Evolutionary conservation across 495 filamentous ascomycete species (phyloP).

Genomic region (Coniosporium apollinis): DNA sequence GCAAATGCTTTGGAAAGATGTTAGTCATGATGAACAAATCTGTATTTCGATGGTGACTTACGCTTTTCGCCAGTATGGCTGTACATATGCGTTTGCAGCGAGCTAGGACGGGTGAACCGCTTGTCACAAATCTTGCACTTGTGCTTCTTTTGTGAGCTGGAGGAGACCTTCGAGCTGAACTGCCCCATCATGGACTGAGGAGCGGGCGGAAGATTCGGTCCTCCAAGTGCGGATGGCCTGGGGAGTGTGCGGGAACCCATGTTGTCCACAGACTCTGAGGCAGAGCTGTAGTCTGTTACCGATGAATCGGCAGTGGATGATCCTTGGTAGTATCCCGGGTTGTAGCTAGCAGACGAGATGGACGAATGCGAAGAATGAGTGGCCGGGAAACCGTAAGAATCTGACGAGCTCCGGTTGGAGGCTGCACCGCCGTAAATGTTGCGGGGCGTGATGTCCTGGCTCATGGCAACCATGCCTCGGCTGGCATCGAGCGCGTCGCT

Average conservation of each 20-base stretch:
- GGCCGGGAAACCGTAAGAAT: constrained; percentile 86
- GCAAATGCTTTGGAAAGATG: constrained; percentile 52
- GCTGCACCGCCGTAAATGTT: constrained; percentile 63
- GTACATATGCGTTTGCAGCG: constrained; percentile 96
- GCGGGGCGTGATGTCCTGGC: constrained; percentile 72
- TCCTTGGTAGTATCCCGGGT: constrained; percentile 53
- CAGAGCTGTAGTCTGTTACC: constrained; percentile 87
- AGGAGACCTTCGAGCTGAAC: constrained; percentile 93
- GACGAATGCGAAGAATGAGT: constrained; percentile 89
- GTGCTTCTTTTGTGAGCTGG: constrained; percentile 97
- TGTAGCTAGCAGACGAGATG: constrained; percentile 64
- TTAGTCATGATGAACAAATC: constrained; percentile 4
- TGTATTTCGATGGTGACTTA: constrained; percentile 35
- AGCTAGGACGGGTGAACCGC: constrained; percentile 91
- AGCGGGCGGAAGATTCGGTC: constrained; percentile 53
- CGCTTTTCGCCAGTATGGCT: constrained; percentile 98
- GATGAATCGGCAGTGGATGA: constrained; percentile 70
- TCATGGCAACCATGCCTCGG: constrained; percentile 86
- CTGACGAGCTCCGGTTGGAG: constrained; percentile 51
- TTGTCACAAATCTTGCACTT: constrained; percentile 99
- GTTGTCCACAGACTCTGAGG: constrained; percentile 71
- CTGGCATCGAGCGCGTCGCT: constrained; percentile 77
- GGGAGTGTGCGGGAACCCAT: constrained; percentile 66
- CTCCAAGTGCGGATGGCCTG: constrained; percentile 53
- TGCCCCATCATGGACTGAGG: constrained; percentile 97